Conservation (phyloP, 2,329 filamentous ascomycete genomes). For the Phyllosticta paracitricarpa region DNA sequence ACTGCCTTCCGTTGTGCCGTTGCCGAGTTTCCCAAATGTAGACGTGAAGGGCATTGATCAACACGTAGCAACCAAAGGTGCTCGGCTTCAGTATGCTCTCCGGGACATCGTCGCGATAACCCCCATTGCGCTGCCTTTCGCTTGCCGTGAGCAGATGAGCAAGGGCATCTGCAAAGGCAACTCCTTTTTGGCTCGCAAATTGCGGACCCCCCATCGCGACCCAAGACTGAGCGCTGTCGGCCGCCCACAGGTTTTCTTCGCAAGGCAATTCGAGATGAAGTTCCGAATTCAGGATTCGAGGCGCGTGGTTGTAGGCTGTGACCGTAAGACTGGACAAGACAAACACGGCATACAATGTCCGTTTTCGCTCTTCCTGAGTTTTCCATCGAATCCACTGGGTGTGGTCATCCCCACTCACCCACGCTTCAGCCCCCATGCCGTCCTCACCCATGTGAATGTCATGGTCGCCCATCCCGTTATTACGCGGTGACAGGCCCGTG, state of each 20-base stretch:
- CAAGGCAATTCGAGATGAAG: conserved; percentile 83
- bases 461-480: conserved; percentile 25
- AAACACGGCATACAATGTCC: conserved; percentile 85
- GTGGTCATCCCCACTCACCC: conserved; percentile 42
- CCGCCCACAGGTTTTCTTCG: conserved; percentile 83
- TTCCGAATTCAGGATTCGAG: conserved; percentile 87
- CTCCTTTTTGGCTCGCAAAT: conserved; percentile 57
- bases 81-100: conserved; percentile 66
- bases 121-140: conserved; percentile 42
- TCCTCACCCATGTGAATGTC: conserved; percentile 50
- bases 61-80: conserved; percentile 79
- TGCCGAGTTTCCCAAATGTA: conserved; percentile 98
- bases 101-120: conserved; percentile 36
- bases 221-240: conserved; percentile 75
- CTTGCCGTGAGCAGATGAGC: conserved; percentile 72
- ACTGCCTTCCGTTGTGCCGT: conserved; percentile 74
- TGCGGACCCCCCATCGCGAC: conserved; percentile 63
- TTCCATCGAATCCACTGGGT: conserved; percentile 88
- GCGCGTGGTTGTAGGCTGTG: conserved; percentile 85
- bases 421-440: conserved; percentile 14
- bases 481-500: conserved; percentile 14
- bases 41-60: conserved; percentile 93
- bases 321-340: conserved; percentile 84
- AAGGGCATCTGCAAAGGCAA: conserved; percentile 74
- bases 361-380: conserved; percentile 76